Evolutionary conservation across 441 rosid genomes (phyloP).

Genomic region (Oxalis stricta): DNA sequence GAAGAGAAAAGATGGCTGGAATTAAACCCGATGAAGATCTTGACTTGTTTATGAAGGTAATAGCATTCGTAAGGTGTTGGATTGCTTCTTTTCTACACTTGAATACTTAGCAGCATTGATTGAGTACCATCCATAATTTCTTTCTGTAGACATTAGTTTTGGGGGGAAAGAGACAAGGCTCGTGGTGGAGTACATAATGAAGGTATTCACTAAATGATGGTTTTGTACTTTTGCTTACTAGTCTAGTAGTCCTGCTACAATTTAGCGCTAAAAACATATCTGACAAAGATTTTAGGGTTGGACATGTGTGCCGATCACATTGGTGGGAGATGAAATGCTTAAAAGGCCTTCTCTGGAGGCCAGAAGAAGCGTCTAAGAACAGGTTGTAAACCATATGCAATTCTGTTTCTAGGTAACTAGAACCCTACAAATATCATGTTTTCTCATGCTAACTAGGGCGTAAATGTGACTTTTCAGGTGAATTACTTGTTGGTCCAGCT

Average conservation of each 20-base stretch:
- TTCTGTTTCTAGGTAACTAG: background rate
- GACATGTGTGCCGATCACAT: conserved; percentile 83
- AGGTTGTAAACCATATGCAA: conserved; percentile 27
- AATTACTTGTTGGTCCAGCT: conserved; percentile 88
- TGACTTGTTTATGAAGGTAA: conserved; percentile 96
- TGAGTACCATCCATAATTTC: background rate
- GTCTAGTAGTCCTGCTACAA: background rate
- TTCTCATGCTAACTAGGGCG: conserved; percentile 7
- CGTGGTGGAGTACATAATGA: conserved; percentile 81
- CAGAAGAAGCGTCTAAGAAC: conserved; percentile 93
- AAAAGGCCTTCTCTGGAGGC: conserved; percentile 92
- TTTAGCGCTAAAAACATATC: conserved; percentile 38
- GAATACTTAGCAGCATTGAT: background rate
- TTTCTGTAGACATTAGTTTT: conserved; percentile 72
- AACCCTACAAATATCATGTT: conserved; percentile 8
- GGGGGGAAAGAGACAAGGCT: conserved; percentile 78
- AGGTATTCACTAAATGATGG: conserved; percentile 47
- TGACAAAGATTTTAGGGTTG: conserved; percentile 94
- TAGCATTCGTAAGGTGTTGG: conserved; percentile 1
- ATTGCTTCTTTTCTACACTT: background rate
- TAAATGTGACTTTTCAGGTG: conserved; percentile 43
- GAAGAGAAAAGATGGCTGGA: conserved; percentile 87
- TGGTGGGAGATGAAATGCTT: conserved; percentile 93
- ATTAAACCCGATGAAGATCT: conserved; percentile 98
- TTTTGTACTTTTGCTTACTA: conserved; percentile 1